A percentile compares a stretch with the other conserved stretches of the same genome.
These are phyloP conservation scores for Euphorbia peplus DNA, from an alignment of 345 rosid genomes.

Conservation along the genomic window DNA sequence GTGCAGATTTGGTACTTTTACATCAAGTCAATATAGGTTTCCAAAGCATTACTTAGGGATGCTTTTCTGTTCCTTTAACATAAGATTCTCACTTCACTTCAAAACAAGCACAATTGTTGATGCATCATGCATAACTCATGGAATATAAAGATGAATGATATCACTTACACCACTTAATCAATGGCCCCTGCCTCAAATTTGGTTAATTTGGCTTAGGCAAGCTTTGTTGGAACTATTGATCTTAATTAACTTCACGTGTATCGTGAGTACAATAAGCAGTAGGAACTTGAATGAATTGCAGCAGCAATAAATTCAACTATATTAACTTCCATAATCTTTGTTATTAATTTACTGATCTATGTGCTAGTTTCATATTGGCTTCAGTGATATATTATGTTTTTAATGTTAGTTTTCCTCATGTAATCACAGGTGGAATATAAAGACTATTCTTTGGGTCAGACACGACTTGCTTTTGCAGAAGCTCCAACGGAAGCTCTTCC, in stretches of 20 bases:
- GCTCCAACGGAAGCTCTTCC: conserved; percentile 95
- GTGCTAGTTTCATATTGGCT: background rate
- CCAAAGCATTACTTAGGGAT: background rate
- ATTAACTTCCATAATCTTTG: background rate
- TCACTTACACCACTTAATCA: background rate
- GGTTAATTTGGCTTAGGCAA: background rate
- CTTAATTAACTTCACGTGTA: background rate
- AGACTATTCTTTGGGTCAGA: conserved; percentile 65
- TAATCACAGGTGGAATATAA: conserved; percentile 65
- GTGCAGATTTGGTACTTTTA: background rate
- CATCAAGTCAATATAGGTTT: background rate
- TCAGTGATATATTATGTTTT: background rate
- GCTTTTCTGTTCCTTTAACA: background rate
- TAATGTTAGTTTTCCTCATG: conserved; percentile 8
- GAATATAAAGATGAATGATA: background rate
- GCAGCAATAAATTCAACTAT: background rate
- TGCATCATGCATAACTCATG: background rate
- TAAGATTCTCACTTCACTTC: background rate
- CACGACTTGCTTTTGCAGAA: conserved; percentile 61
- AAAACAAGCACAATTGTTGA: background rate
- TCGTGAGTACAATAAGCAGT: background rate
- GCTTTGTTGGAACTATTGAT: background rate
- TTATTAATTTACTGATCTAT: background rate
- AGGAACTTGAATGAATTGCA: background rate
- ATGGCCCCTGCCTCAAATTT: background rate